phyloP scores from a whole-genome alignment of 2,329 filamentous ascomycete species.

The Thelonectria discophora region DNA sequence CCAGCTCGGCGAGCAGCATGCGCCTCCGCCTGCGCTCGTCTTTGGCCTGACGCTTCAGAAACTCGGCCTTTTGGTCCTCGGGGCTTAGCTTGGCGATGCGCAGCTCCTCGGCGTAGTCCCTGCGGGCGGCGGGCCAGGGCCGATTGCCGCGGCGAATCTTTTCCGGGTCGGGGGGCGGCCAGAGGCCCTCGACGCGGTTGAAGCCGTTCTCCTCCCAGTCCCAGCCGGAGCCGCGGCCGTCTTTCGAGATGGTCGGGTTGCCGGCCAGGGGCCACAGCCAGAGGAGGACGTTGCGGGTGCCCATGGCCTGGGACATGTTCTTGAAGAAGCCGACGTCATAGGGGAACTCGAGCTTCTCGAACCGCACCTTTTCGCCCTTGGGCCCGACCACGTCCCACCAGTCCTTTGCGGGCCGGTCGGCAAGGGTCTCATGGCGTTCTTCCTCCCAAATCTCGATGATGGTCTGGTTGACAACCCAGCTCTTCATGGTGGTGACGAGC shows the following conservation, averaged over 20 bases:
- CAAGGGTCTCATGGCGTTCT: slow-evolving; percentile 68
- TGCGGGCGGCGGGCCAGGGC: slow-evolving; percentile 52
- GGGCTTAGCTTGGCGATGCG: slow-evolving; percentile 49
- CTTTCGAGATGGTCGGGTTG: slow-evolving; percentile 53
- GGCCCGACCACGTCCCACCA: slow-evolving; percentile 54
- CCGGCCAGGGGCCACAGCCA: slow-evolving; percentile 77
- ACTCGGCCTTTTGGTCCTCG: slow-evolving; percentile 59
- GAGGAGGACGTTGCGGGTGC: slow-evolving; percentile 67
- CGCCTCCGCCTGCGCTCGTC: slow-evolving; percentile 54
- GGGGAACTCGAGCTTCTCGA: slow-evolving; percentile 78
- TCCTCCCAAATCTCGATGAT: slow-evolving; percentile 85
- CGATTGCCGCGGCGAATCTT: slow-evolving; percentile 58
- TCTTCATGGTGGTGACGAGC: slow-evolving; percentile 67
- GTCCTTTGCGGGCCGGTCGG: slow-evolving; percentile 57
- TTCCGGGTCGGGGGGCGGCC: slow-evolving; percentile 72
- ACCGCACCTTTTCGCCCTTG: slow-evolving; percentile 54
- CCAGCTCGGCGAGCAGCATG: slow-evolving; percentile 58
- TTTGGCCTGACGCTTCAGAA: slow-evolving; percentile 58
- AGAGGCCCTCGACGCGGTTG: slow-evolving; percentile 68
- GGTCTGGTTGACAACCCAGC: slow-evolving; percentile 74
- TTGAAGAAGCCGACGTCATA: slow-evolving; percentile 80
- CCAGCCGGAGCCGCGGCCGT: slow-evolving; percentile 60
- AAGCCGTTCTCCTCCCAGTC: slow-evolving; percentile 79
- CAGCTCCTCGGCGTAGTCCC: slow-evolving; percentile 47
- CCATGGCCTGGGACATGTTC: slow-evolving; percentile 82